Percentiles rank a stretch among this genome's conserved stretches.
Conservation (phyloP, 2,329 filamentous ascomycete species). For the Microsporum ferrugineum region DNA sequence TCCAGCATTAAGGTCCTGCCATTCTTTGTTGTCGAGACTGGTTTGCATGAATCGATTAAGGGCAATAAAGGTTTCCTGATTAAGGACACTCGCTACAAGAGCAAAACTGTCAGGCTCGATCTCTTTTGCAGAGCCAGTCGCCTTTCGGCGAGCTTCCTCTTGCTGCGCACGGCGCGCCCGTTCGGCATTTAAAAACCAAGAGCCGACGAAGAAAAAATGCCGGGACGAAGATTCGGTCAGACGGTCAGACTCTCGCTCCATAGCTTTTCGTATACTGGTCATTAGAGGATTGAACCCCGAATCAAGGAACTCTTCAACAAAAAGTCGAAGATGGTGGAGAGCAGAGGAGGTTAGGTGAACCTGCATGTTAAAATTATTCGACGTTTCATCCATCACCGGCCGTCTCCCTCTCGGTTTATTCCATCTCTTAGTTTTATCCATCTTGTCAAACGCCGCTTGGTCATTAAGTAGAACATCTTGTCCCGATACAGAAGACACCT, state of each 20-base stretch:
- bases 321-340: constrained; percentile 63
- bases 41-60: constrained; percentile 73
- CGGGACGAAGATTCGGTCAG: constrained; percentile 63
- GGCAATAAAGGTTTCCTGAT: constrained; percentile 88
- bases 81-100: constrained; percentile 76
- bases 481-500: constrained; percentile 75
- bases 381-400: constrained; percentile 48
- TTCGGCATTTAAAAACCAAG: constrained; percentile 88
- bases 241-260: constrained; percentile 79
- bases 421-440: constrained; percentile 85
- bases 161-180: constrained; percentile 55
- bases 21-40: constrained; percentile 69
- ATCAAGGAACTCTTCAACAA: constrained; percentile 89
- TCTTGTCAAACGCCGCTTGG: constrained; percentile 64
- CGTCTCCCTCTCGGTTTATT: constrained; percentile 61
- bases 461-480: constrained; percentile 71
- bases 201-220: constrained; percentile 84
- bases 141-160: constrained; percentile 41
- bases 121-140: constrained; percentile 40
- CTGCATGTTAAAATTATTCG: constrained; percentile 63
- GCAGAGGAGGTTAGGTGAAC: constrained; percentile 60
- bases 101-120: constrained; percentile 65
- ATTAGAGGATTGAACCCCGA: constrained; percentile 92
- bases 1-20: constrained; percentile 73
- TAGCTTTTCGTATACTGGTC: constrained; percentile 69